phyloP scores from a whole-genome alignment of 106 monocot genomes.

The Agapanthus africanus region DNA sequence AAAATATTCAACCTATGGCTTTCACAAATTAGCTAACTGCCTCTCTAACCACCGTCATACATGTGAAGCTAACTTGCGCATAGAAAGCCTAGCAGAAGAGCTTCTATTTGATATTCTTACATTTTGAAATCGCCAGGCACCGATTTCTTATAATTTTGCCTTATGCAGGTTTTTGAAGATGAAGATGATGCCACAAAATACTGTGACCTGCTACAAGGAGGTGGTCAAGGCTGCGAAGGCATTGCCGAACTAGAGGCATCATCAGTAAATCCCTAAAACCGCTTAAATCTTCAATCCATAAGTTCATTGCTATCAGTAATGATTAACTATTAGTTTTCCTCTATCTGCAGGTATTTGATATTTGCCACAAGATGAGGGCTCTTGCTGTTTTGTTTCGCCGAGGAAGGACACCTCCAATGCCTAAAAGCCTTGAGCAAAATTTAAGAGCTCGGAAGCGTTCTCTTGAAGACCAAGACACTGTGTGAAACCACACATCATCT shows the following conservation, averaged over 20 bases:
- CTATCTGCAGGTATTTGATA: conserved; percentile 68
- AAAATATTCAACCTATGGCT: no score
- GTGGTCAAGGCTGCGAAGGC: conserved; percentile 86
- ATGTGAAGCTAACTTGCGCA: no score
- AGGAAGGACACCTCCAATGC: conserved; percentile 76
- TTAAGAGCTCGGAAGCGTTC: conserved; percentile 82
- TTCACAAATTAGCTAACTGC: no score
- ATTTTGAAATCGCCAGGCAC: no score
- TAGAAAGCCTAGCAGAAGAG: no score
- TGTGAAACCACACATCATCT: conserved; percentile 3
- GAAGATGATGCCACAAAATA: conserved; percentile 70
- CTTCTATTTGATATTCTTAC: no score
- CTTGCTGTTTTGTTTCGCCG: conserved; percentile 89
- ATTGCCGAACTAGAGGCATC: conserved; percentile 94
- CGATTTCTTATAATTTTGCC: no score
- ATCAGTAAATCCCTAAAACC: conserved; percentile 51
- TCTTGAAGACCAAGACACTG: conserved; percentile 60
- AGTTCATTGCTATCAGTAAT: no score
- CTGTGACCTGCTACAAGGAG: conserved; percentile 81
- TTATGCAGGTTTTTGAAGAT: conserved; percentile 98
- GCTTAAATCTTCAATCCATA: no score
- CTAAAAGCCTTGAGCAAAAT: conserved; percentile 77
- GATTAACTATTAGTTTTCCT: no score
- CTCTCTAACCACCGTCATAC: no score
- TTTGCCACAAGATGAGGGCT: conserved; percentile 78